Evolutionary conservation across 176 grass and related monocot genomes (phyloP).

Genomic region (Musa acuminata): DNA sequence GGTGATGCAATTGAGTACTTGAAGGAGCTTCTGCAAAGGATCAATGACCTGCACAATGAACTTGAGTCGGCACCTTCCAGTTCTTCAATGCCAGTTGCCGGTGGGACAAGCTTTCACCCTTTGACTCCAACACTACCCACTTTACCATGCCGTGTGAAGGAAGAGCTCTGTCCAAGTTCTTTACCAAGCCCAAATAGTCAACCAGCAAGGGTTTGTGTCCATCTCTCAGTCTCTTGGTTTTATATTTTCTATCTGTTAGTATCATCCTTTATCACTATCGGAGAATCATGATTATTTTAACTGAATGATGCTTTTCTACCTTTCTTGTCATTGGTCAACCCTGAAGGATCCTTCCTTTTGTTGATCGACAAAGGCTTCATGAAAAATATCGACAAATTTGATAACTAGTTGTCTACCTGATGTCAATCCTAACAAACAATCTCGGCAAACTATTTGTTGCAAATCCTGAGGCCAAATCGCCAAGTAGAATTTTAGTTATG

Average conservation of each 20-base stretch:
- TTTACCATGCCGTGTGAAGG: slow-evolving; percentile 51
- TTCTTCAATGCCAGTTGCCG: slow-evolving; percentile 40
- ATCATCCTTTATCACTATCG: not conserved
- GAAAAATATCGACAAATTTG: no score
- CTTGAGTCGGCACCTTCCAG: slow-evolving; percentile 47
- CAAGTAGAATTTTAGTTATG: no score
- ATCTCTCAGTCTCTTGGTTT: not conserved
- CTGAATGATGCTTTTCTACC: not conserved
- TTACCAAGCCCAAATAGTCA: slow-evolving; percentile 45
- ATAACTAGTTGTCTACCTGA: no score
- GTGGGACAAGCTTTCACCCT: slow-evolving; percentile 41
- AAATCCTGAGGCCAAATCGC: no score
- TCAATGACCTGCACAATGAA: slow-evolving; percentile 65
- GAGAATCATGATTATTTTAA: not conserved
- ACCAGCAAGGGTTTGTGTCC: slow-evolving; percentile 49
- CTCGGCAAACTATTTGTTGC: no score
- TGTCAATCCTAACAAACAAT: no score
- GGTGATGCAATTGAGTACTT: slow-evolving; percentile 76
- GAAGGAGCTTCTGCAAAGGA: slow-evolving; percentile 71
- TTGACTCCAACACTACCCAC: slow-evolving; percentile 52
- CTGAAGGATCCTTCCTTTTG: no score
- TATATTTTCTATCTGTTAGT: not conserved
- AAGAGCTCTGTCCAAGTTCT: slow-evolving; percentile 45
- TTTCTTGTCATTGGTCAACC: no score
- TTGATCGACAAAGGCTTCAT: no score